phyloP scores from a whole-genome alignment of 768 basidiomycete species.

The Kwoniella mangroviensis region DNA sequence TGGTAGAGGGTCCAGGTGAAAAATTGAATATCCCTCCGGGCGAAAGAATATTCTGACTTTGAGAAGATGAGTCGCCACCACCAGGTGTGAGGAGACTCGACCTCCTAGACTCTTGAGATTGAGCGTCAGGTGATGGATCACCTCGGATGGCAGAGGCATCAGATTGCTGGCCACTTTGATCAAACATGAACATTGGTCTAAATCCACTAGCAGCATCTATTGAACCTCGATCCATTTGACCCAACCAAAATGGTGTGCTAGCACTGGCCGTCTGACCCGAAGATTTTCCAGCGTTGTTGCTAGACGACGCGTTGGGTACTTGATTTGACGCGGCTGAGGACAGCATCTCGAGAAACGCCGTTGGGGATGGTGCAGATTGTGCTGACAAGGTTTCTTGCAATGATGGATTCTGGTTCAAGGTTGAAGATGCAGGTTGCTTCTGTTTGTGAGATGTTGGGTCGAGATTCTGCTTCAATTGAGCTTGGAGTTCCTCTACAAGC shows the following conservation, averaged over 20 bases:
- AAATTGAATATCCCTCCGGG: slow-evolving; percentile 51
- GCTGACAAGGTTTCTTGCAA: slow-evolving; percentile 8
- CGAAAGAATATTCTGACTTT: slow-evolving; percentile 29
- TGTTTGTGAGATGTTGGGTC: neutral
- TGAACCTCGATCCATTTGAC: neutral
- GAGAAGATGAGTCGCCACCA: neutral
- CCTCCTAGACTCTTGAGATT: slow-evolving; percentile 17
- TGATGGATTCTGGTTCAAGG: slow-evolving; percentile 8
- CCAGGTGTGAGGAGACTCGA: slow-evolving; percentile 11
- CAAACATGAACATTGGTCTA: slow-evolving; percentile 21
- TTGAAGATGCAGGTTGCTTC: slow-evolving; percentile 3
- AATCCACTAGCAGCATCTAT: slow-evolving; percentile 1
- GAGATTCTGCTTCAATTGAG: slow-evolving; percentile 27
- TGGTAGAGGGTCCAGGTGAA: slow-evolving; percentile 38
- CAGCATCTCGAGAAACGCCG: slow-evolving; percentile 51
- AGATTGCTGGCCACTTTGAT: neutral
- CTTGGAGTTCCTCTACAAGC: slow-evolving; percentile 43
- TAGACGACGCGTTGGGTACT: neutral
- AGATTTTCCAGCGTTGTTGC: neutral
- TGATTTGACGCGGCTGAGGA: slow-evolving; percentile 46
- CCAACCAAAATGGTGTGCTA: slow-evolving; percentile 13
- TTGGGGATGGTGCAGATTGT: slow-evolving; percentile 38
- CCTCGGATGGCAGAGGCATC: neutral
- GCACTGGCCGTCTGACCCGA: neutral
- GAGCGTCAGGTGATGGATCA: slow-evolving; percentile 4